Conservation (phyloP, 495 filamentous ascomycete genomes). For the Aspergillus wentii region DNA sequence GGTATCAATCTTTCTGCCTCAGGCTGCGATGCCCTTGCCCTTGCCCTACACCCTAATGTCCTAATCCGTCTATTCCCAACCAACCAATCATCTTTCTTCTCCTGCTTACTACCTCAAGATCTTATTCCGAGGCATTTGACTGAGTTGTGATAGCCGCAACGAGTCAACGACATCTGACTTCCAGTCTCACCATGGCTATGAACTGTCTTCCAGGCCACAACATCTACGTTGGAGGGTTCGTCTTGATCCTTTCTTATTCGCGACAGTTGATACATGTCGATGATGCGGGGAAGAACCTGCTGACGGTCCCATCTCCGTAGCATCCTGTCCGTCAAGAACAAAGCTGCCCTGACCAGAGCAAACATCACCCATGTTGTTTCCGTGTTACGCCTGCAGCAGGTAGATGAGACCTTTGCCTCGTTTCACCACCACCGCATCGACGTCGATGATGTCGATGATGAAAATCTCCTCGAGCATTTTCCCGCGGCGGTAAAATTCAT, state of each 20-base stretch:
- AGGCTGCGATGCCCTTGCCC: slow-evolving; percentile 14
- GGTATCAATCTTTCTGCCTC: slow-evolving; percentile 3
- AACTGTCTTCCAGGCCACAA: slow-evolving; percentile 62
- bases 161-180: too few relatives aligned
- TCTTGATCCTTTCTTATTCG: slow-evolving; percentile 14
- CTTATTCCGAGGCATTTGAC: too few relatives aligned
- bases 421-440: slow-evolving; percentile 74
- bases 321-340: slow-evolving; percentile 68
- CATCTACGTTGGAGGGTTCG: slow-evolving; percentile 83
- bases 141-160: too few relatives aligned
- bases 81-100: slow-evolving; percentile 2
- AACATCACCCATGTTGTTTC: slow-evolving; percentile 93
- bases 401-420: slow-evolving; percentile 27
- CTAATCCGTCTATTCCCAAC: neutral
- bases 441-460: slow-evolving; percentile 82
- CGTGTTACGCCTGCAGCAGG: slow-evolving; percentile 57
- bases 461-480: slow-evolving; percentile 79
- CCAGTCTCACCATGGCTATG: slow-evolving; percentile 31
- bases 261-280: too few relatives aligned
- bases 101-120: too few relatives aligned
- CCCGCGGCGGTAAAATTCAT: slow-evolving; percentile 76
- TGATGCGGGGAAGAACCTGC: too few relatives aligned
- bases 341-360: slow-evolving; percentile 57
- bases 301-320: too few relatives aligned
- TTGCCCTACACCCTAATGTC: slow-evolving; percentile 19